These are phyloP conservation scores for Rhipidocladum racemiflorum DNA, from an alignment of 176 grass and related monocot species.

Conservation along the genomic window DNA sequence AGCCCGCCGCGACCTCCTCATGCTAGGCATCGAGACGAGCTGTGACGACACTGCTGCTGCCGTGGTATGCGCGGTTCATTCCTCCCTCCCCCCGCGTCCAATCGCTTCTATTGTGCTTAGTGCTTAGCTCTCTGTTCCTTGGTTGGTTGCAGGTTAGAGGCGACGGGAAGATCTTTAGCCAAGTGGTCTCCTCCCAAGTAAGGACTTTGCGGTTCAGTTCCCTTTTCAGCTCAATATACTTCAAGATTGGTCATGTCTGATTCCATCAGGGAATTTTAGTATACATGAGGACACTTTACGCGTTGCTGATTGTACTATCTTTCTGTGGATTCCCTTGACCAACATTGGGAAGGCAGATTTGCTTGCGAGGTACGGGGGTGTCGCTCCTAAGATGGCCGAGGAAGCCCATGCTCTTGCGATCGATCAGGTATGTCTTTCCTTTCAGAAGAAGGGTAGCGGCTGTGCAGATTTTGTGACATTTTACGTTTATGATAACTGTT, in stretches of 20 bases:
- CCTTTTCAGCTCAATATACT: not conserved
- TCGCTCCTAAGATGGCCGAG: conserved; percentile 91
- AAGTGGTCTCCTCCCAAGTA: conserved; percentile 87
- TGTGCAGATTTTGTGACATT: not conserved
- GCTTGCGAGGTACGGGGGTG: conserved; percentile 77
- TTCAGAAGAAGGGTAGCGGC: conserved; percentile 2
- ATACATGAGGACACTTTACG: not conserved
- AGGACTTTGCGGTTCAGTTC: not conserved
- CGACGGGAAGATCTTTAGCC: conserved; percentile 81
- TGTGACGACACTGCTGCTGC: conserved; percentile 89
- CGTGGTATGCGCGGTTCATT: conserved; percentile 39
- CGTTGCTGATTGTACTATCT: not conserved
- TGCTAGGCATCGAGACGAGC: conserved; percentile 94
- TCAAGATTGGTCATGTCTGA: not conserved
- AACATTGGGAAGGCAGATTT: conserved; percentile 72
- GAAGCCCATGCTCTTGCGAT: conserved; percentile 88
- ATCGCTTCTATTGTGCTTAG: not conserved
- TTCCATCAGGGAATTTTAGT: not conserved
- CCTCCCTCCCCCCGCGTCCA: not conserved
- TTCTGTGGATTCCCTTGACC: not conserved
- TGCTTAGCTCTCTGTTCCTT: not conserved
- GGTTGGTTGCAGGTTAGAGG: conserved; percentile 64
- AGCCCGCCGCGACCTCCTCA: conserved; percentile 42
- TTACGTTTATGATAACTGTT: not conserved
- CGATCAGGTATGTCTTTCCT: conserved; percentile 56